Percentiles rank a stretch among this genome's conserved stretches.
Conservation (phyloP, 2,329 filamentous ascomycete genomes). For the Sporothrix pseudoabietina region DNA sequence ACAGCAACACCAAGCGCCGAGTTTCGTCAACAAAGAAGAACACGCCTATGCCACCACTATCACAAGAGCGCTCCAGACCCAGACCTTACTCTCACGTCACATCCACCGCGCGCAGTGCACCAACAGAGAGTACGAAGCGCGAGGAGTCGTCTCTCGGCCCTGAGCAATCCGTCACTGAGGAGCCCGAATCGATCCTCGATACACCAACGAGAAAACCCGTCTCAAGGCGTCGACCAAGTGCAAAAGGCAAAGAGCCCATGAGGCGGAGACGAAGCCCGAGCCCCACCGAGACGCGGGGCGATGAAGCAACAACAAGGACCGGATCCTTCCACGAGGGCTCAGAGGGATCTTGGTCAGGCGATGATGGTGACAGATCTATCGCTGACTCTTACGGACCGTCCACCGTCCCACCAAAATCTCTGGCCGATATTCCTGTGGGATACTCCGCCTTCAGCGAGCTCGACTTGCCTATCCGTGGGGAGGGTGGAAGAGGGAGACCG, state of each 20-base stretch:
- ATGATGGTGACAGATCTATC: slow-evolving; percentile 39
- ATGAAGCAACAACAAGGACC: slow-evolving; percentile 36
- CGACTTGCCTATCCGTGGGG: slow-evolving; percentile 56
- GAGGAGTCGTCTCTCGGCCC: background rate
- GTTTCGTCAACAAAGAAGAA: background rate
- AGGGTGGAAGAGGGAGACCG: slow-evolving; percentile 48
- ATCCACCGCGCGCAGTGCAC: slow-evolving; percentile 29
- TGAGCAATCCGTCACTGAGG: background rate
- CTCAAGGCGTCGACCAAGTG: slow-evolving; percentile 21
- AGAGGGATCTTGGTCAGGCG: slow-evolving; percentile 28
- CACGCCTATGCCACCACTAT: slow-evolving; percentile 37
- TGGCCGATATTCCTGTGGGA: slow-evolving; percentile 65
- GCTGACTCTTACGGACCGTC: slow-evolving; percentile 46
- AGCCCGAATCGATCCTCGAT: slow-evolving; percentile 42
- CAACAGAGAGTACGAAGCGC: background rate
- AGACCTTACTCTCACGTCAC: slow-evolving; percentile 19
- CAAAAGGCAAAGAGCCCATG: slow-evolving; percentile 30
- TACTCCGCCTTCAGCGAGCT: slow-evolving; percentile 68
- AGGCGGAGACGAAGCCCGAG: slow-evolving; percentile 38
- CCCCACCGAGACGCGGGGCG: slow-evolving; percentile 41
- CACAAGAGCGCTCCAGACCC: slow-evolving; percentile 2
- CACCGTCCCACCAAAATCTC: slow-evolving; percentile 52
- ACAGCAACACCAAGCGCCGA: background rate
- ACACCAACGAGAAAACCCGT: slow-evolving; percentile 36
- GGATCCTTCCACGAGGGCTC: slow-evolving; percentile 40